Evolutionary conservation across 768 basidiomycete genomes (phyloP), one percentile per base, ranked within the genome.

Genomic region (Pisolithus orientalis): DNA sequence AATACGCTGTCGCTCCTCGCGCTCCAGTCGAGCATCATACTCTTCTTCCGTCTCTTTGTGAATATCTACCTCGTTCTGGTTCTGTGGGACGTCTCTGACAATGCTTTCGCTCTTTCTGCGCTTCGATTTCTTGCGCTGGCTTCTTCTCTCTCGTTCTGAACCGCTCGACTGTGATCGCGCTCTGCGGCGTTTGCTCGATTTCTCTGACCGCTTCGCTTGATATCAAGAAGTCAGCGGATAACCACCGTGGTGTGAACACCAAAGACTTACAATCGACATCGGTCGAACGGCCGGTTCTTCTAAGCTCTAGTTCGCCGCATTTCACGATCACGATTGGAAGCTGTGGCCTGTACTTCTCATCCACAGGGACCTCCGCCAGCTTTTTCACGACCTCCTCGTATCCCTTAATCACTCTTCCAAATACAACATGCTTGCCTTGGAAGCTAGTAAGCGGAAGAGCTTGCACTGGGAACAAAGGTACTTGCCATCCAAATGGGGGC

Each of bases 291-390:
- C 55, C 57, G 29, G 49, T 34, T 25, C 55, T 78, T 51, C 78
- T 79, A 10, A 90, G 75, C 64, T 90, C 86, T 37, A 95, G 81
- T 63, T 95, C 93, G 10, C 93, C 93, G 50, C 88, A 91, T 63
- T 84, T 89, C 3, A 75, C 68, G 55, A 95, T 81, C 9, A 78
- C 69, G 10, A 94, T 80, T 1, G 85, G 83, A 1, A 74, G 70
- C 5, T 77, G 63, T 0, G 92, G 93, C 3, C 85, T 75, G 61
- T 91, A 83, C 65, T 88, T 89, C 38, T 75, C 80, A 62, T 92
- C 90, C 11, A 83, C 83, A 6, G 82, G 75, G 21, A 92, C 74
- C 42, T 80, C 74, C 3, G 77, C 77, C 28, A 94, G 75, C 57
- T 70, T 79, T 44, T 76, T 60, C 29, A 84, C 68, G 44, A 92